Evolutionary conservation across 768 basidiomycete species (phyloP).

Genomic region (Asterophora lycoperdoides): DNA sequence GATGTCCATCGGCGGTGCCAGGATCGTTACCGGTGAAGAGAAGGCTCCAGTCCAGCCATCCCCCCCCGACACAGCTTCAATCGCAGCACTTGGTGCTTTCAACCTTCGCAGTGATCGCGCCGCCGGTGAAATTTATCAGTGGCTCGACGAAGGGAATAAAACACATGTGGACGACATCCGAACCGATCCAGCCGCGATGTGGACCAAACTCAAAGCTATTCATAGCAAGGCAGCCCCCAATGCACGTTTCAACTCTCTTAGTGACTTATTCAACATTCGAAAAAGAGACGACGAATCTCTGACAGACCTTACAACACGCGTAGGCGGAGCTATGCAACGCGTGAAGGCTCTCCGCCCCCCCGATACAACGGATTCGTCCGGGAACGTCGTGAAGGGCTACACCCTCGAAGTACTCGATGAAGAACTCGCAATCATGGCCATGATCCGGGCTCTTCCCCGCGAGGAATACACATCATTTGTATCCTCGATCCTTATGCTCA

Average conservation of each 20-base stretch:
- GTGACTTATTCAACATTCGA: too few relatives aligned
- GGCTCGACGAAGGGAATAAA: too few relatives aligned
- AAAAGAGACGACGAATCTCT: not conserved
- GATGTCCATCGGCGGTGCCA: too few relatives aligned
- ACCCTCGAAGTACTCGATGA: slow-evolving; percentile 3
- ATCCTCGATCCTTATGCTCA: too few relatives aligned
- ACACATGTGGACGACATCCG: slow-evolving; percentile 3
- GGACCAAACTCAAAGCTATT: not conserved
- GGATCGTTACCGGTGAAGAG: too few relatives aligned
- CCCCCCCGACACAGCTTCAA: too few relatives aligned
- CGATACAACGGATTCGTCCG: not conserved
- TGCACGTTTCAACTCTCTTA: not conserved
- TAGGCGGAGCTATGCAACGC: not conserved
- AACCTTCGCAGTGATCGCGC: not conserved
- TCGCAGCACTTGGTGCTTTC: not conserved
- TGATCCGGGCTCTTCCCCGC: slow-evolving; percentile 1
- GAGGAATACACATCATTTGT: not conserved
- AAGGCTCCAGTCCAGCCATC: too few relatives aligned
- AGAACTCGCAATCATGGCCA: too few relatives aligned
- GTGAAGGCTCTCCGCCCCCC: not conserved
- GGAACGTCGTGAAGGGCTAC: not conserved
- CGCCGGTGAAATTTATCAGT: too few relatives aligned
- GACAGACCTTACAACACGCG: not conserved
- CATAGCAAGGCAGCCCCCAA: slow-evolving; percentile 3
- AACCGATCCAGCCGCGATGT: too few relatives aligned